Base-by-base conservation (phyloP, 2,329 filamentous ascomycete species). In the Ceratocystis huliohia region DNA sequence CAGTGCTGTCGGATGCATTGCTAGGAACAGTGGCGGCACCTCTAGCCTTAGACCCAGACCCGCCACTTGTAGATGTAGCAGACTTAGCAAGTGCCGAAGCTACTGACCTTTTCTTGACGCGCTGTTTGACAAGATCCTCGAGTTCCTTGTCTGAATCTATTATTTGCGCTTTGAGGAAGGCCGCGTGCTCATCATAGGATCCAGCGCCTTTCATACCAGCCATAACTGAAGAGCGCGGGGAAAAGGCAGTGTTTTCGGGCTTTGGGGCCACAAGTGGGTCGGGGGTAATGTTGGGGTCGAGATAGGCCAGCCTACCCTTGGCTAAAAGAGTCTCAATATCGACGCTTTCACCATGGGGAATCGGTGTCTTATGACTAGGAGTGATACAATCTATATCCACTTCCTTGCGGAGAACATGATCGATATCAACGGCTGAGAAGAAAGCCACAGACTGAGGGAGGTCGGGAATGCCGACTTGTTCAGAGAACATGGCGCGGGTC, bases 351-450 rank as follows among this genome's bases (percentile, higher is more conserved):
- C 95, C 94, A 1, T 86, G 88, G 0, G 89, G 82, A 53, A 99
- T 97, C 37, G 87, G 81, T 0, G 82, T 81, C 0, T 83, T 82
- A 74, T 99, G 89, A 56, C 88, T 94, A 0, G 94, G 94, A 0
- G 94, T 99, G 56, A 97, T 77, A 74, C 94, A 99, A 73, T 96
- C 89, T 90, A 99, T 96, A 74, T 99, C 88, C 3, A 99, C 95
- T 75, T 99, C 94, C 74, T 99, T 99, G 64, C 94, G 84, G n/a
- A 99, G 80, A 2, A 99, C 92, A 71, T 91, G 87, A 73, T 99
- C 94, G 70, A 99, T 89, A 73, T 99, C 94, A 5, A 99, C 85
- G 2, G 94, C 93, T 0, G 89, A 95, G 76, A 99, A 99, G 76
- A 91, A 99, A 7, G 94, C 94, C 72, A 92, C 96, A 0, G 88